These are phyloP conservation scores for Anisodus tanguticus DNA, from an alignment of 257 asterid genomes.

Conservation along the genomic window DNA sequence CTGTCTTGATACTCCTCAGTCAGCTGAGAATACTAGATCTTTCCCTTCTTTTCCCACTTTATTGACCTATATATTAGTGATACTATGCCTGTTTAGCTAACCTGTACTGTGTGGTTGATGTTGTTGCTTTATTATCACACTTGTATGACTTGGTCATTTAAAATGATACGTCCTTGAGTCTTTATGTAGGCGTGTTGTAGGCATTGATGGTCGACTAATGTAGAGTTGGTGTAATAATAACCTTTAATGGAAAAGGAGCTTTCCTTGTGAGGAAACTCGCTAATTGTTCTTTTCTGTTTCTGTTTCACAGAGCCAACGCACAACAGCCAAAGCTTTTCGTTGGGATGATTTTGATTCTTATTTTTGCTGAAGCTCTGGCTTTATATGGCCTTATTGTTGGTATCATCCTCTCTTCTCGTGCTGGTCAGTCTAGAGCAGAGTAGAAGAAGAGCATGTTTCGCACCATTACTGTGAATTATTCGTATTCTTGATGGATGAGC, in stretches of 20 bases:
- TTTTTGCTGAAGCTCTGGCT: conserved; percentile 34
- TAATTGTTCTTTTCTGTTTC: neutral
- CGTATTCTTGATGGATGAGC: neutral
- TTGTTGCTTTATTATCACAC: neutral
- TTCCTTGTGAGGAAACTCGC: neutral
- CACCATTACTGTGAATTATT: neutral
- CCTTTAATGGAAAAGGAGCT: neutral
- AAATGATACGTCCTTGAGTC: neutral
- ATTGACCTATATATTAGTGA: neutral
- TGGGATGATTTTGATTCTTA: conserved; percentile 35
- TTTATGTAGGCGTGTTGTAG: neutral
- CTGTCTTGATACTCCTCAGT: neutral
- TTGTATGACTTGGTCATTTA: neutral
- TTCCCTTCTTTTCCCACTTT: neutral
- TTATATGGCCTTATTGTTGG: conserved; percentile 34
- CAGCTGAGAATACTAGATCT: neutral
- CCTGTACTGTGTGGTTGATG: neutral
- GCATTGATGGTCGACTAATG: neutral
- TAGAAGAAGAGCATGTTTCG: conserved; percentile 16
- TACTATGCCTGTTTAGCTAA: neutral
- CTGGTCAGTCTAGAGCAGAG: conserved; percentile 34
- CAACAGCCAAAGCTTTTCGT: conserved; percentile 37
- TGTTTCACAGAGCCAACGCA: conserved; percentile 34
- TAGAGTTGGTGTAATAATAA: neutral
- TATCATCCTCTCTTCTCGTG: conserved; percentile 33